phyloP scores from a whole-genome alignment of 768 basidiomycete genomes.

The Neoboletus subvelutipes region DNA sequence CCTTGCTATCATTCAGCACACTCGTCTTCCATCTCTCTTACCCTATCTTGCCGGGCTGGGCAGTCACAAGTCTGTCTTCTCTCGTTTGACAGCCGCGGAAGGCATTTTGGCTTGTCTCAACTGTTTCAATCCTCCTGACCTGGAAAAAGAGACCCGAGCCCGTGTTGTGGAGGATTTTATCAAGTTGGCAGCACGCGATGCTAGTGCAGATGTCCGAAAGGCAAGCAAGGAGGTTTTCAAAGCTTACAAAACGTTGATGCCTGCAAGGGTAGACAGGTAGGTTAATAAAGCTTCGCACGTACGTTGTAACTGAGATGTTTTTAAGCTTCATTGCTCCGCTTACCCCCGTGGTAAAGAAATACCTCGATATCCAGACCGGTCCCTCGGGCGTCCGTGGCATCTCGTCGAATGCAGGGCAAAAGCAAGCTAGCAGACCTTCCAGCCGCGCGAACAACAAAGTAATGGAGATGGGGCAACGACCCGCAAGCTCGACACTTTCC shows the following conservation, averaged over 20 bases:
- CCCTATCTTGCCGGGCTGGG: constrained; percentile 54
- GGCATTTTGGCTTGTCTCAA: constrained; percentile 65
- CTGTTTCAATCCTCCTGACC: constrained; percentile 74
- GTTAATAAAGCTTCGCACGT: constrained; percentile 17
- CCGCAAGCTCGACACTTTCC: constrained; percentile 5
- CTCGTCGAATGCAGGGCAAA: constrained; percentile 14
- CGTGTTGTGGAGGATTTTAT: constrained; percentile 71
- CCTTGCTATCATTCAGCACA: constrained; percentile 58
- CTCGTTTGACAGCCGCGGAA: constrained; percentile 67
- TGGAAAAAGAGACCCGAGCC: constrained; percentile 66
- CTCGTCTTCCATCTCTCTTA: constrained; percentile 65
- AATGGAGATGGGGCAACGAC: constrained; percentile 8
- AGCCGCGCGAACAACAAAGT: constrained; percentile 22
- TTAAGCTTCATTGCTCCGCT: constrained; percentile 70
- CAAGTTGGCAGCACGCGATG: constrained; percentile 63
- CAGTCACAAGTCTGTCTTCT: constrained; percentile 66
- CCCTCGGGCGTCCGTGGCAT: not conserved
- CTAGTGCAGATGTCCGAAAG: constrained; percentile 73
- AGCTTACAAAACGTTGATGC: constrained; percentile 70
- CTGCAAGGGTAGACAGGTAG: constrained; percentile 65
- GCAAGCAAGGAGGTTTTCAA: constrained; percentile 69
- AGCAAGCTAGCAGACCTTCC: constrained; percentile 23
- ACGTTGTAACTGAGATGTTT: constrained; percentile 6
- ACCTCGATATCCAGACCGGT: constrained; percentile 51
- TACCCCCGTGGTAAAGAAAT: constrained; percentile 74